These are phyloP conservation scores for Fistulifera solaris DNA, from an alignment of 108 stramenopile species.

Conservation along the genomic window DNA sequence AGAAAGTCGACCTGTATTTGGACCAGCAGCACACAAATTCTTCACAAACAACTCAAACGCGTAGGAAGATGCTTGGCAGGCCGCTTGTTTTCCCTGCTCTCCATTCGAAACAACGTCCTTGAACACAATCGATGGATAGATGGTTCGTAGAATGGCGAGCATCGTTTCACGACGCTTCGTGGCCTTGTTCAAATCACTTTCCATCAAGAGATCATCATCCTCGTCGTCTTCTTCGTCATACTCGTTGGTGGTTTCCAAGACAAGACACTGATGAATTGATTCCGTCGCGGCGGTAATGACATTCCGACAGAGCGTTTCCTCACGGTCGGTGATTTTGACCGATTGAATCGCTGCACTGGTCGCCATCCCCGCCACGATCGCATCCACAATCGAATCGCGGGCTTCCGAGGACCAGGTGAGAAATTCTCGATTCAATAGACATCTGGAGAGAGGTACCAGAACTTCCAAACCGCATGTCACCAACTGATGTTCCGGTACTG, in stretches of 20 bases:
- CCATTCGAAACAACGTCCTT: constrained; percentile 58
- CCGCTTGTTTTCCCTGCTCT: constrained; percentile 56
- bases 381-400: constrained; percentile 50
- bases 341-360: constrained; percentile 36
- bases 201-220: background rate
- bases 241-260: background rate
- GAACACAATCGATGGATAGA: constrained; percentile 41
- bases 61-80: constrained; percentile 29
- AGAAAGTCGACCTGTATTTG: background rate
- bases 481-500: background rate
- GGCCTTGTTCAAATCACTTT: background rate
- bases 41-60: constrained; percentile 32
- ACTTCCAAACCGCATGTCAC: background rate
- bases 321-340: background rate
- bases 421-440: constrained; percentile 37
- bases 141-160: constrained; percentile 45
- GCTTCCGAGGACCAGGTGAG: constrained; percentile 58
- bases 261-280: background rate
- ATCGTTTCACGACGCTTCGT: constrained; percentile 32
- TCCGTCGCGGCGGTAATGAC: background rate
- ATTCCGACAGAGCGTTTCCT: background rate
- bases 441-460: no score
- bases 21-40: background rate
- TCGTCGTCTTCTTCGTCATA: background rate
- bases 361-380: constrained; percentile 28